Evolutionary conservation across 371 early-diverging fungal species (phyloP).

Genomic region (Mortierella polycephala): DNA sequence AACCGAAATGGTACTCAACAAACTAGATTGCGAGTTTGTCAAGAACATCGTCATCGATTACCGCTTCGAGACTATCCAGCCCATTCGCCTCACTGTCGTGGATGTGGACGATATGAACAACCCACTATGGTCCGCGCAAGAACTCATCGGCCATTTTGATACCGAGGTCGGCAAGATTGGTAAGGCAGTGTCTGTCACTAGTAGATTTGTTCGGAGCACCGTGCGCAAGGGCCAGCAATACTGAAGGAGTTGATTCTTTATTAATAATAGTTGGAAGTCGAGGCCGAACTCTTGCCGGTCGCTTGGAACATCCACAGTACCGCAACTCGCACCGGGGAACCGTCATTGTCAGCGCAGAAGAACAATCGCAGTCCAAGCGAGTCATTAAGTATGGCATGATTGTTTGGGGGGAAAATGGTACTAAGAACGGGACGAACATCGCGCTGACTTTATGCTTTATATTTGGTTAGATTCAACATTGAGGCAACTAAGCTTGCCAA

Average conservation of each 20-base stretch:
- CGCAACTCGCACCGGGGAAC: conserved; percentile 39
- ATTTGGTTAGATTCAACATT: conserved; percentile 28
- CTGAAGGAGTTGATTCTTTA: neutral
- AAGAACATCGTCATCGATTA: conserved; percentile 57
- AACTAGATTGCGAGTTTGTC: conserved; percentile 60
- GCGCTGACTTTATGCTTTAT: neutral
- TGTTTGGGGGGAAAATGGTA: neutral
- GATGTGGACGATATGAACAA: conserved; percentile 57
- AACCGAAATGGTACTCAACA: conserved; percentile 61
- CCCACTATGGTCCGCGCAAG: conserved; percentile 54
- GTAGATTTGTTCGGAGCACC: no score
- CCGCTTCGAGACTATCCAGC: conserved; percentile 61
- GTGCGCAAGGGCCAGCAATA: no score
- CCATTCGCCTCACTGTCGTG: conserved; percentile 56
- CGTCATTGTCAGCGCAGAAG: conserved; percentile 38
- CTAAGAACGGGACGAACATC: no score
- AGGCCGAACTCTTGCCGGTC: conserved; percentile 42
- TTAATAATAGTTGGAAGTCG: conserved; percentile 31
- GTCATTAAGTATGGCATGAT: conserved; percentile 31
- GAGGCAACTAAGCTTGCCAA: conserved; percentile 43
- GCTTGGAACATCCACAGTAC: conserved; percentile 33
- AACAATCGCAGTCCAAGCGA: conserved; percentile 38
- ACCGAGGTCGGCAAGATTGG: conserved; percentile 56
- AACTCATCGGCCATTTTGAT: conserved; percentile 59
- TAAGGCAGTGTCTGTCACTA: conserved; percentile 4